Percentiles rank a stretch among this genome's conserved stretches.
phyloP scores from a whole-genome alignment of 2,329 filamentous ascomycete species.

The Colletotrichum brevisporum region DNA sequence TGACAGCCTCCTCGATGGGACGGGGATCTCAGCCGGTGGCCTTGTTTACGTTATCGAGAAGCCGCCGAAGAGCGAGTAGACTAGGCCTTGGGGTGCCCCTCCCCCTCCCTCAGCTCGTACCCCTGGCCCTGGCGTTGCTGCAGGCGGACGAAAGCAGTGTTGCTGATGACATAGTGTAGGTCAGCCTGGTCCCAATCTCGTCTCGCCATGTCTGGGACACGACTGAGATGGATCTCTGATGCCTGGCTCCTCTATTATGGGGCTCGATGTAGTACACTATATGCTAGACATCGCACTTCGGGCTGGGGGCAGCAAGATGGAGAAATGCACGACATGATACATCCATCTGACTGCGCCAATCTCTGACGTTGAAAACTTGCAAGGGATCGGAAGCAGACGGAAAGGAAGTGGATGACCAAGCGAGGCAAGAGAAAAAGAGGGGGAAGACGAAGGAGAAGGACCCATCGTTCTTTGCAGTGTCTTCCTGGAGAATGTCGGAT shows the following conservation, averaged over 20 bases:
- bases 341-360: constrained; percentile 8
- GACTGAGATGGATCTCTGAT: constrained; percentile 26
- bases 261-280: constrained; percentile 18
- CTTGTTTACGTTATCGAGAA: constrained; percentile 37
- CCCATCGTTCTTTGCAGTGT: not conserved
- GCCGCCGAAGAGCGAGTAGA: constrained; percentile 23
- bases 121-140: constrained; percentile 35
- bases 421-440: not conserved
- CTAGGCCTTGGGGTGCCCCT: constrained; percentile 21
- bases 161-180: constrained; percentile 32
- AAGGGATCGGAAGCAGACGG: constrained; percentile 1
- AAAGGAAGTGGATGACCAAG: not conserved
- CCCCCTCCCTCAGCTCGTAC: constrained; percentile 27
- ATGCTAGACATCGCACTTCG: constrained; percentile 28
- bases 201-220: constrained; percentile 19
- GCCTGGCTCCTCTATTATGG: constrained; percentile 35
- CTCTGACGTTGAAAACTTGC: constrained; percentile 14
- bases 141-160: constrained; percentile 34
- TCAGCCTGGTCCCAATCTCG: constrained; percentile 23
- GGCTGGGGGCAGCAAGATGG: constrained; percentile 23
- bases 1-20: constrained; percentile 26
- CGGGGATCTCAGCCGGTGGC: constrained; percentile 19
- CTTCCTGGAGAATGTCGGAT: constrained; percentile 2
- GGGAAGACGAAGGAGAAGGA: not conserved
- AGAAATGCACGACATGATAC: constrained; percentile 38